phyloP scores from a whole-genome alignment of 805 yeast genomes.

The Hanseniaspora singularis region DNA sequence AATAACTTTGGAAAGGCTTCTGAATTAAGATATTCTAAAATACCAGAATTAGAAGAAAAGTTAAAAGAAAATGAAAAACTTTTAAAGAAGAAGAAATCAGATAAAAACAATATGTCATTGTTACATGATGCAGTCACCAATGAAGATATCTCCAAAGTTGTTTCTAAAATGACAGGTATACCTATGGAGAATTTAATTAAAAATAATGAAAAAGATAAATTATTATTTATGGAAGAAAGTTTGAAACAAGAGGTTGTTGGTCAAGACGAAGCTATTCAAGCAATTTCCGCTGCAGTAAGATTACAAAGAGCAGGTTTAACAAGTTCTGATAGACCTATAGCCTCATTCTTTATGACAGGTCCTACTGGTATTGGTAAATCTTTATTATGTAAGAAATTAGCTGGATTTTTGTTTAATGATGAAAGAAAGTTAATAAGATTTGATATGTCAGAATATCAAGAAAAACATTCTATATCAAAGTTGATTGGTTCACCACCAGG shows the following conservation, averaged over 20 bases:
- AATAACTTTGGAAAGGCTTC: conserved; percentile 86
- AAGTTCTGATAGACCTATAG: conserved; percentile 87
- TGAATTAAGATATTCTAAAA: conserved; percentile 71
- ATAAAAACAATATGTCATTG: conserved; percentile 26
- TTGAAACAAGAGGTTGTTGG: conserved; percentile 75
- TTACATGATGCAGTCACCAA: conserved; percentile 83
- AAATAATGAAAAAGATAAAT: conserved; percentile 78
- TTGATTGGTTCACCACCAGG: conserved; percentile 98
- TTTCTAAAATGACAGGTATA: conserved; percentile 89
- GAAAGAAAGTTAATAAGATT: conserved; percentile 77
- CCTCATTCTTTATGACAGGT: conserved; percentile 90
- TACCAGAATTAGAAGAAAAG: conserved; percentile 63
- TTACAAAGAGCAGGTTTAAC: conserved; percentile 94
- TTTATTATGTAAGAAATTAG: conserved; percentile 82
- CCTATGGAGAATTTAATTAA: conserved; percentile 83
- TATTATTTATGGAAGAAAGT: conserved; percentile 74
- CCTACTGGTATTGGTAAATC: conserved; percentile 99
- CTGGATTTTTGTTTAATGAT: conserved; percentile 84
- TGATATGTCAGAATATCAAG: conserved; percentile 98
- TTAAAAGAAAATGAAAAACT: conserved; percentile 22
- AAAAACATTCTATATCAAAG: conserved; percentile 79
- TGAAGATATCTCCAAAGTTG: conserved; percentile 86
- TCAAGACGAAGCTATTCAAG: conserved; percentile 85
- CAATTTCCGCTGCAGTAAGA: conserved; percentile 88
- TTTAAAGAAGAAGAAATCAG: conserved; percentile 26